phyloP scores from a whole-genome alignment of 1,284 basidiomycete genomes.

The Austroboletus rostrupii region DNA sequence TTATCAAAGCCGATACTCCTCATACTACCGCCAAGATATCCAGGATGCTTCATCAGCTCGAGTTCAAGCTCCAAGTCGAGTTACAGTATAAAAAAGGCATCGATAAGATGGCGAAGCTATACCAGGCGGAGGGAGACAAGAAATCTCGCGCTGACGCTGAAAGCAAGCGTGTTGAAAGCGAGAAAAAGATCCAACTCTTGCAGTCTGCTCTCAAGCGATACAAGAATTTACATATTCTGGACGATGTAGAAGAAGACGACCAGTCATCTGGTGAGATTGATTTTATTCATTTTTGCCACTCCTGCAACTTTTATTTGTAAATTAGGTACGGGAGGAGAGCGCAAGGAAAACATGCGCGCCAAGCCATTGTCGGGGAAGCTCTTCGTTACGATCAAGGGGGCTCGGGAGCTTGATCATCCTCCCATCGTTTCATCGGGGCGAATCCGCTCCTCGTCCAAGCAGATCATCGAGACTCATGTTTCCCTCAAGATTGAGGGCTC shows the following conservation, averaged over 20 bases:
- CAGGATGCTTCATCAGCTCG: slow-evolving; percentile 96
- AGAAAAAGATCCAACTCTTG: slow-evolving; percentile 93
- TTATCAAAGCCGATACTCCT: slow-evolving; percentile 97
- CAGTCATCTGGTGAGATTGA: slow-evolving; percentile 42
- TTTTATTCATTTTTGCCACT: background rate
- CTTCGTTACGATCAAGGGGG: slow-evolving; percentile 83
- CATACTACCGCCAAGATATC: slow-evolving; percentile 96
- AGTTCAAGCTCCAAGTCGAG: slow-evolving; percentile 98
- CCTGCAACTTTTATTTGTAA: slow-evolving; percentile 21
- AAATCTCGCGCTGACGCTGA: slow-evolving; percentile 89
- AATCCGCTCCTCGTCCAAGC: slow-evolving; percentile 74
- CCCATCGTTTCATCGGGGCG: slow-evolving; percentile 59
- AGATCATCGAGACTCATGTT: slow-evolving; percentile 82
- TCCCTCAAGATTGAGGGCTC: slow-evolving; percentile 97
- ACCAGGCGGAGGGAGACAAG: slow-evolving; percentile 95
- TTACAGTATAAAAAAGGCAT: slow-evolving; percentile 98
- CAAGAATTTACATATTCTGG: slow-evolving; percentile 92
- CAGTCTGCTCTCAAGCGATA: slow-evolving; percentile 92
- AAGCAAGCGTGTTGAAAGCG: slow-evolving; percentile 89
- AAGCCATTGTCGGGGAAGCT: slow-evolving; percentile 95
- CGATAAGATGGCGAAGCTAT: slow-evolving; percentile 97
- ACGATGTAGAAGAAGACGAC: slow-evolving; percentile 83
- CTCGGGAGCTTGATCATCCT: slow-evolving; percentile 93
- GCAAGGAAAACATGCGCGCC: slow-evolving; percentile 84
- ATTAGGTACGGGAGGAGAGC: slow-evolving; percentile 76